Conservation (phyloP, 257 asterid species). For the Cinchona pubescens region DNA sequence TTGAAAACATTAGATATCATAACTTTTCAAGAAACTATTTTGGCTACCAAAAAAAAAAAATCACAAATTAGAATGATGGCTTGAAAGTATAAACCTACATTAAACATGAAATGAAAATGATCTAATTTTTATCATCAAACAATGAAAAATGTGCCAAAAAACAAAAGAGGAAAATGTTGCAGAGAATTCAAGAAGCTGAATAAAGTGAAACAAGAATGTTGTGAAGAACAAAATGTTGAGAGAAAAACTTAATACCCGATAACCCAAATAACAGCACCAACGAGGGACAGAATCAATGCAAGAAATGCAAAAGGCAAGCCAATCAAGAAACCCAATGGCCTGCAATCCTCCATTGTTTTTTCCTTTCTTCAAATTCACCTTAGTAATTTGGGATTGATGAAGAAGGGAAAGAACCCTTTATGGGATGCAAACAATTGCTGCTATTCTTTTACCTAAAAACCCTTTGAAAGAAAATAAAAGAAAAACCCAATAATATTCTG, state of each 20-base stretch:
- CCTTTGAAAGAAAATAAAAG: neutral
- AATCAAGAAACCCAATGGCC: constrained; percentile 63
- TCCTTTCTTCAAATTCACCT: neutral
- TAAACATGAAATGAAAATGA: neutral
- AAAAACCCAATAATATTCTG: neutral
- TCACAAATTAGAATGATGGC: neutral
- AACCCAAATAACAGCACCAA: constrained; percentile 55
- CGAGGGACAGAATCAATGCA: constrained; percentile 40
- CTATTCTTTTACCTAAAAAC: neutral
- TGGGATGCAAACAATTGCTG: neutral
- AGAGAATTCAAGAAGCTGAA: neutral
- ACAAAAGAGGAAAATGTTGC: neutral
- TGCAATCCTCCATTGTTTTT: constrained; percentile 32
- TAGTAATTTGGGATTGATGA: neutral
- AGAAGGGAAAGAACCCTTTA: neutral
- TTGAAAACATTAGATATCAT: neutral
- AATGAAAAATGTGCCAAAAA: neutral
- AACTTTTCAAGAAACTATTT: neutral
- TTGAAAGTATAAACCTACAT: neutral
- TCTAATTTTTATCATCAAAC: neutral
- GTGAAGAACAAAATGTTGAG: neutral
- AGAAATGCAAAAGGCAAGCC: constrained; percentile 55
- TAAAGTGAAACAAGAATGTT: neutral
- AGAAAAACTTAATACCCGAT: constrained; percentile 39
- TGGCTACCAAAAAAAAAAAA: neutral